phyloP scores from a whole-genome alignment of 257 asterid species.

The Gardenia jasminoides region DNA sequence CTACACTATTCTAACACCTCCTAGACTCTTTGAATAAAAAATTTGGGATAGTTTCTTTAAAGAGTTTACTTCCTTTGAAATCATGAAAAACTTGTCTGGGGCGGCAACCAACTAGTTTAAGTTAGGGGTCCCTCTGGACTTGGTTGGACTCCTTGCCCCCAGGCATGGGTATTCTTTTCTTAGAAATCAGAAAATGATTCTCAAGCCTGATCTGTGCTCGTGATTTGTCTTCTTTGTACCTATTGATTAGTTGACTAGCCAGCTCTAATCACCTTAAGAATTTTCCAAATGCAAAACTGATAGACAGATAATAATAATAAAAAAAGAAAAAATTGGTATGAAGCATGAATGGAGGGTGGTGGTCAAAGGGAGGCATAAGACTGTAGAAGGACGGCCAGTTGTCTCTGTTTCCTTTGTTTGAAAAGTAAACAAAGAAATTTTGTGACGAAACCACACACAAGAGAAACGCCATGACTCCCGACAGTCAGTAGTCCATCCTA shows the following conservation, averaged over 20 bases:
- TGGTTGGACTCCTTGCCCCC: too few relatives aligned
- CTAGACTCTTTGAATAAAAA: too few relatives aligned
- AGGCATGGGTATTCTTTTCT: background rate
- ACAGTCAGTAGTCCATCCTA: slow-evolving; percentile 9
- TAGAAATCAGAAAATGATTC: background rate
- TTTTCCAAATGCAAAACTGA: background rate
- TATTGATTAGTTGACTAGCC: background rate
- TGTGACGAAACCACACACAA: background rate
- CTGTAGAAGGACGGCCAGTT: slow-evolving; percentile 12
- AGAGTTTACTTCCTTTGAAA: too few relatives aligned
- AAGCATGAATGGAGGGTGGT: background rate
- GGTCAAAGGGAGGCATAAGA: background rate
- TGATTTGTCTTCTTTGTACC: slow-evolving; percentile 13
- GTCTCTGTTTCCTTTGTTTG: background rate
- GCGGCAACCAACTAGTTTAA: too few relatives aligned
- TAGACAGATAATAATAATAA: background rate
- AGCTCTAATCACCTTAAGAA: background rate
- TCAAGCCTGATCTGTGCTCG: slow-evolving; percentile 3
- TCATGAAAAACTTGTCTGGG: too few relatives aligned
- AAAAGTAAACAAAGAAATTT: background rate
- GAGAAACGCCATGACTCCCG: slow-evolving; percentile 18
- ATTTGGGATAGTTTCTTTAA: too few relatives aligned
- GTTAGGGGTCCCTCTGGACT: too few relatives aligned
- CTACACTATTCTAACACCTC: too few relatives aligned
- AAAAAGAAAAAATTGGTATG: background rate